These are phyloP conservation scores for Stramenopiles sp. DNA, from an alignment of 352 stramenopile species.

Conservation along the genomic window DNA sequence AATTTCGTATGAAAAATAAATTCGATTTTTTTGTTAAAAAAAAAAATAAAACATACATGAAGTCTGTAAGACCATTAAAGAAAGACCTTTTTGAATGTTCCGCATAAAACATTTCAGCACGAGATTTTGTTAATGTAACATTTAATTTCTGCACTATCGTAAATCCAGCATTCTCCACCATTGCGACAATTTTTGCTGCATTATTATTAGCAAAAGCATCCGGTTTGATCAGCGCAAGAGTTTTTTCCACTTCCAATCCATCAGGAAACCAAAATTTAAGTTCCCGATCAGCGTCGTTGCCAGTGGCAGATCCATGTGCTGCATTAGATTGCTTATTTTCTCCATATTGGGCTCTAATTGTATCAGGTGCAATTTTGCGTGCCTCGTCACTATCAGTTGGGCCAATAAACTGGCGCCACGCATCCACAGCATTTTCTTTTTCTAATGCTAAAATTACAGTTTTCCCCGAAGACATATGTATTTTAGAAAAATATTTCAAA, in stretches of 20 bases:
- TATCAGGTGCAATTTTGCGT: constrained; percentile 18
- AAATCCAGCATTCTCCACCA: constrained; percentile 25
- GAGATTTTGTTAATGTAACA: constrained; percentile 19
- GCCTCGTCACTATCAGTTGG: constrained; percentile 29
- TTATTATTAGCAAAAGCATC: not conserved
- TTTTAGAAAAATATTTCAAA: no score
- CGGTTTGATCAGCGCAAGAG: constrained; percentile 20
- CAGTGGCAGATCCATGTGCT: constrained; percentile 24
- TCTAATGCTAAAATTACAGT: constrained; percentile 25
- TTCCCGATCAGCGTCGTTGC: constrained; percentile 24
- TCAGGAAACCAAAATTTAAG: constrained; percentile 23
- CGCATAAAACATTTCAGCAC: constrained; percentile 18
- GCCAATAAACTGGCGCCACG: constrained; percentile 31
- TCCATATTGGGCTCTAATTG: constrained; percentile 28
- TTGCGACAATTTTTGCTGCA: constrained; percentile 10
- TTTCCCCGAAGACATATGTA: constrained; percentile 24
- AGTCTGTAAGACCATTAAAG: constrained; percentile 23
- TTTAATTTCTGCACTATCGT: constrained; percentile 16
- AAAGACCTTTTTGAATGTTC: constrained; percentile 19
- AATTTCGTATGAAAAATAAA: no score
- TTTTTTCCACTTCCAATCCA: constrained; percentile 12
- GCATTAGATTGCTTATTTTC: constrained; percentile 25
- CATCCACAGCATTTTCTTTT: constrained; percentile 20
- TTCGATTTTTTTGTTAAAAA: no score
- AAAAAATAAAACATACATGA: no score